These are phyloP conservation scores for Yamadazyma aaseri DNA, from an alignment of 1,139 yeast genomes.

Conservation along the genomic window DNA sequence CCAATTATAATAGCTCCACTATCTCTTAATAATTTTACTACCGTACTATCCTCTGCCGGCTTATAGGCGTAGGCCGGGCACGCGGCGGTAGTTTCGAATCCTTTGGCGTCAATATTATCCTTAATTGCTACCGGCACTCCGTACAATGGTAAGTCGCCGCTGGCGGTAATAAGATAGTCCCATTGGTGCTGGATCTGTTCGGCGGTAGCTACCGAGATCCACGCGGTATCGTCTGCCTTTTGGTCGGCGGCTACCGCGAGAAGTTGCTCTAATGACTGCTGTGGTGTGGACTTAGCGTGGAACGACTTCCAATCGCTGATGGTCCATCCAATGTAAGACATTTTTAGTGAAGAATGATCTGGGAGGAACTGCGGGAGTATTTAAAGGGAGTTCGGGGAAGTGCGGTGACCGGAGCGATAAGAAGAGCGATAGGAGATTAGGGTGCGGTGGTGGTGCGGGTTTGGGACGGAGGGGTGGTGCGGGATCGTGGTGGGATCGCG, in stretches of 20 bases:
- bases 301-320: slow-evolving; percentile 64
- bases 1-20: slow-evolving; percentile 93
- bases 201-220: slow-evolving; percentile 74
- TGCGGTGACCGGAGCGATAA: too few relatives aligned
- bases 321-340: slow-evolving; percentile 36
- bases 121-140: slow-evolving; percentile 96
- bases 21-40: slow-evolving; percentile 64
- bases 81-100: slow-evolving; percentile 88
- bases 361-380: not conserved
- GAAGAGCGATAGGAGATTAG: too few relatives aligned
- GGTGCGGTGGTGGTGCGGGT: too few relatives aligned
- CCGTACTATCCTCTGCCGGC: slow-evolving; percentile 71
- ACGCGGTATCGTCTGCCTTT: slow-evolving; percentile 66
- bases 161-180: slow-evolving; percentile 67
- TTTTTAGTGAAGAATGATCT: not conserved
- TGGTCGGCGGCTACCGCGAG: slow-evolving; percentile 49
- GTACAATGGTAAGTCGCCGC: slow-evolving; percentile 56
- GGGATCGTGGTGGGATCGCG: too few relatives aligned
- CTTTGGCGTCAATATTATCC: slow-evolving; percentile 88
- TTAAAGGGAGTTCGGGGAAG: too few relatives aligned
- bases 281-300: slow-evolving; percentile 64
- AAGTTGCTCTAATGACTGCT: slow-evolving; percentile 55
- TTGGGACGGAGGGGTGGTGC: too few relatives aligned
- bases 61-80: slow-evolving; percentile 77
- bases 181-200: slow-evolving; percentile 73